Conservation (phyloP, 805 yeast species). For the Debaryomyces castellii region DNA sequence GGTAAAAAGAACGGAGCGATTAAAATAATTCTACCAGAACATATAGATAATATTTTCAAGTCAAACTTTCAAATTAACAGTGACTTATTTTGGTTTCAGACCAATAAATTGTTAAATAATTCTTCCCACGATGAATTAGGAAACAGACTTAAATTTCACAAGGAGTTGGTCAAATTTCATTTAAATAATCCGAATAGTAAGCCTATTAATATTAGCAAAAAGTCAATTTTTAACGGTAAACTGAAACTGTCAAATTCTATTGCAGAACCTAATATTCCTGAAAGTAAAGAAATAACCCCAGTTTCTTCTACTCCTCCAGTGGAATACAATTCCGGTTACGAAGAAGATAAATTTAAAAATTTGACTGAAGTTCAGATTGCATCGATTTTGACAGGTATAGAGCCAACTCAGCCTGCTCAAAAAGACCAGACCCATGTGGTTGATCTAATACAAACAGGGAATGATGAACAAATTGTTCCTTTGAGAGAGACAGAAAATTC, state of each 20-base stretch:
- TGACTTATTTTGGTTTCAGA: conserved; percentile 50
- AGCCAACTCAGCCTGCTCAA: background rate
- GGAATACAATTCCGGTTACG: background rate
- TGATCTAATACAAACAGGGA: background rate
- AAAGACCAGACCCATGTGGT: background rate
- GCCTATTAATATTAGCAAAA: conserved; percentile 6
- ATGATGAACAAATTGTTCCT: background rate
- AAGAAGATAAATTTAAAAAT: background rate
- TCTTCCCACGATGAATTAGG: conserved; percentile 42
- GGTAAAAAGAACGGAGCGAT: conserved; percentile 73
- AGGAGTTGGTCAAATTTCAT: conserved; percentile 45
- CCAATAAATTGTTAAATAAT: conserved; percentile 49
- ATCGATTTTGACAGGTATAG: background rate
- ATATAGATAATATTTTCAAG: conserved; percentile 15
- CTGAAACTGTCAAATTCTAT: background rate
- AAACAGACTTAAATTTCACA: conserved; percentile 48
- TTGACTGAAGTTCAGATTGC: background rate
- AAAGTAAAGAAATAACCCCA: background rate
- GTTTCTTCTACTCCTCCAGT: background rate
- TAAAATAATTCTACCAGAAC: conserved; percentile 64
- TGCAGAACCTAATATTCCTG: background rate
- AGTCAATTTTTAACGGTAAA: background rate
- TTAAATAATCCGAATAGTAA: conserved; percentile 1
- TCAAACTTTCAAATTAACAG: conserved; percentile 36
- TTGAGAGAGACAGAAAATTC: too few species aligned